Base-by-base conservation (phyloP, 2,329 filamentous ascomycete genomes). In the Aspergillus sp. region DNA sequence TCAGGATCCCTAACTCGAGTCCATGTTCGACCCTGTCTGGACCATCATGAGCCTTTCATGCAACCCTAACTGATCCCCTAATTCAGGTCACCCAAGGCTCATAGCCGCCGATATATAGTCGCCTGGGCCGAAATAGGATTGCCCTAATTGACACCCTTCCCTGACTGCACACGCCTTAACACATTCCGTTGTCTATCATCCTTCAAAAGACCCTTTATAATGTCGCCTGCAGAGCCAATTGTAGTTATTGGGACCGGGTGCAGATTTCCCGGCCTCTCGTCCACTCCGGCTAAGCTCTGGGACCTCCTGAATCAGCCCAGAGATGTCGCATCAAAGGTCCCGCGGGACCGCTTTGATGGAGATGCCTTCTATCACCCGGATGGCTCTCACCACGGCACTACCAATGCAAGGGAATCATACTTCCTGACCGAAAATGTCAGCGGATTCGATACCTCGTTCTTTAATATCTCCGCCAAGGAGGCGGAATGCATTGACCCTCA, bases 361-460 rank as follows among this genome's bases (percentile, higher is more conserved):
- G 43, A 47, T 27, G 46, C 27, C 10, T 53, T 51, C 29, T 47
- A 51, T 30, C 46, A 53, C 33, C 43, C 46, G 1, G 19, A 51
- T 10, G 29, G 28, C 10, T 30, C 41, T 4, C 35, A 34, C 7
- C 34, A 19, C 5, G 48, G 48, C 5, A 43, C 12, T 5, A 9
- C 26, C n/a, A 48, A 50, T 28, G 12, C 35, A 10, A 30, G 7
- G 10, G n/a, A 34, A 4, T 46, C 32, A 6, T 29, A 50, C 33
- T 44, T 48, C 19, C 10, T 50, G 4, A 30, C 45, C 1, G 43
- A 54, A 9, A 51, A 57, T 41, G 28, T 52, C 28, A 35, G 6
- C 6, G 30, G 7, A 3, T 60, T 62, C 29, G 58, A 63, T 42
- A 53, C 57, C 0, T 19, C 49, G 1, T 62, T 63, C 46, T 62